These are phyloP conservation scores for Pistacia atlantica DNA, from an alignment of 345 rosid species.

Conservation along the genomic window DNA sequence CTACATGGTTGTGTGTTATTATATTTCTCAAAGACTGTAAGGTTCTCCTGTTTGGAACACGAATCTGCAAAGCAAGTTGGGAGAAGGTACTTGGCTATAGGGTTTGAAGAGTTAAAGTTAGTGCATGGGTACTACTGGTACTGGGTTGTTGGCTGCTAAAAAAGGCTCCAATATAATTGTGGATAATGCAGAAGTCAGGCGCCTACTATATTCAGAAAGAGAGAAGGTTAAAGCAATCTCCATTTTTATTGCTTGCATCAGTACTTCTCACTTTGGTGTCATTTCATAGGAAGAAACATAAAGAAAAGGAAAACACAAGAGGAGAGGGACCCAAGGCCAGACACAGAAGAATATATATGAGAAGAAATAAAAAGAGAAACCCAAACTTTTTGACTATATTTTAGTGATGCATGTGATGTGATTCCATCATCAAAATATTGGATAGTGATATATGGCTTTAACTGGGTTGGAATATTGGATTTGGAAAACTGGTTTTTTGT, in stretches of 20 bases:
- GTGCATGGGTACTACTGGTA: not conserved
- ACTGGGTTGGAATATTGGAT: too few relatives aligned
- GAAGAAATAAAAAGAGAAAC: not conserved
- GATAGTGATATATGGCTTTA: too few relatives aligned
- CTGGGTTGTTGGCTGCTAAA: not conserved
- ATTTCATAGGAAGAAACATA: not conserved
- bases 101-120: too few relatives aligned
- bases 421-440: not conserved
- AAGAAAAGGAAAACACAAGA: not conserved
- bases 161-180: not conserved
- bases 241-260: constrained; percentile 2
- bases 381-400: constrained; percentile 10
- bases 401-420: not conserved
- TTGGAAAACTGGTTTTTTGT: too few relatives aligned
- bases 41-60: too few relatives aligned
- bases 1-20: too few relatives aligned
- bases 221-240: not conserved
- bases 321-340: not conserved
- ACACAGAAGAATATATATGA: too few relatives aligned
- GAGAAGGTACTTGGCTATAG: too few relatives aligned
- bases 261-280: constrained; percentile 5
- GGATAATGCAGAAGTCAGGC: constrained; percentile 14
- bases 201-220: not conserved
- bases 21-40: too few relatives aligned
- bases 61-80: too few relatives aligned